Base-by-base conservation (phyloP, 257 asterid genomes). In the Penstemon newberryi region DNA sequence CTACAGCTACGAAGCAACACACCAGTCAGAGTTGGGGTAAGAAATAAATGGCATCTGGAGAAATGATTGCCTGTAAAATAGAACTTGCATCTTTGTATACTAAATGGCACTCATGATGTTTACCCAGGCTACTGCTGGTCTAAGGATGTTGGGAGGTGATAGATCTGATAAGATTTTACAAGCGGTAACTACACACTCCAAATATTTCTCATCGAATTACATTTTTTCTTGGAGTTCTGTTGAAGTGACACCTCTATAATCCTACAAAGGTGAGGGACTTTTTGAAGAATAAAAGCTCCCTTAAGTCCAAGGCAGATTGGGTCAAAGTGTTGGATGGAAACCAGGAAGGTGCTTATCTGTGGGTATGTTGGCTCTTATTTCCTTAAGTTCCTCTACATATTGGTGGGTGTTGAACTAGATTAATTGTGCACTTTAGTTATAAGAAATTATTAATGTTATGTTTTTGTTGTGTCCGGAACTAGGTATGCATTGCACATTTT, bases 71-170 rank as follows among this genome's bases (percentile, higher is more conserved):
- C 56, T 52, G 33, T 60, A 69, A 19, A 39, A 8, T 70, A 50
- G 15, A 15, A 15, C 18, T 70, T 63, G 60, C 45, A 52, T 42
- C 36, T 54, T 65, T 50, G 53, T 43, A 52, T 43, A 45, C 55
- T 75, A 38, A 77, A 15, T 15, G 18, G 18, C 18, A 15, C 18
- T 15, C 56, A 15, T 52, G 65, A 79, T 82, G 18, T 75, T 64
- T 50, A 6, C 13, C 58, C 79, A 91, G 97, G 97, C 97, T 73
- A 91, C 96, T 51, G 93, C 97, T 33, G 91, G 97, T 69, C 78
- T 91, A n/a, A 85, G 97, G 76, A 83, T 80, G 80, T 73, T 91
- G 82, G 84, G 80, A 73, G 97, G 95, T 15, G 87, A 82, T 84
- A 72, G 92, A 53, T 75, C 95, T 6, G 96, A 91, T 76, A 78